Evolutionary conservation across 1,284 basidiomycete genomes (phyloP), one percentile per base, ranked within the genome.

Genomic region (Trametes sp.): DNA sequence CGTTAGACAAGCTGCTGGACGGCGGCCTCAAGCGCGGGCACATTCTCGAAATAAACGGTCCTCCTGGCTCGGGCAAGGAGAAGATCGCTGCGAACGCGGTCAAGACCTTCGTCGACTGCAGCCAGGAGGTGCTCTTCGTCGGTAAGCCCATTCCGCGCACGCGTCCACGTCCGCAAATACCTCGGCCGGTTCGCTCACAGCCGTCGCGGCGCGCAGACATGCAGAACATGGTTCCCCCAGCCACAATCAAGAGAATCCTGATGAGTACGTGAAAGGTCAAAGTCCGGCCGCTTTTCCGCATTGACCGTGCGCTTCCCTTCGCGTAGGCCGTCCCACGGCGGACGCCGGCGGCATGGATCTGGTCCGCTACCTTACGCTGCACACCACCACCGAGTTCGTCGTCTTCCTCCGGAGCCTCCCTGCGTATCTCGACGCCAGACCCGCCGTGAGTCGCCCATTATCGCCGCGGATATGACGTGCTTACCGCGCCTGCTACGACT

Each of bases 11-110:
- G 28, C 72, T 91, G 4, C 78, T 92, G 9, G 80, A 76, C 38
- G 88, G 88, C 42, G 90, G 90, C 14, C 73, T 92, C 52, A 75
- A 77, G 54, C 79, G 78, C 62, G 87, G 89, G 11, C 80, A 83
- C 64, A 80, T 91, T 63, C 77, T 92, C 36, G 90, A 92, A 75
- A 76, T 92, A 69, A 89, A 88, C 49, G 90, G 90, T 0, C 87
- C 90, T 38, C 90, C 90, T 1, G 90, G 90, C 45, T 82, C 83
- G 51, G 81, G 83, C 13, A 92, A 89, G 69, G 88, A 88, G 63
- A 69, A 69, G 2, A 68, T 90, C 3, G 82, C 83, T 3, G 72
- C 82, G 11, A 78, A 81, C 57, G 79, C 89, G 53, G 79, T 83
- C 19, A 72, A 74, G 41, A 79, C 74, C 6, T 85, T 87, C 61